Conservation (phyloP, 208 protist genomes). For the Endotrypanum monterogeii region DNA sequence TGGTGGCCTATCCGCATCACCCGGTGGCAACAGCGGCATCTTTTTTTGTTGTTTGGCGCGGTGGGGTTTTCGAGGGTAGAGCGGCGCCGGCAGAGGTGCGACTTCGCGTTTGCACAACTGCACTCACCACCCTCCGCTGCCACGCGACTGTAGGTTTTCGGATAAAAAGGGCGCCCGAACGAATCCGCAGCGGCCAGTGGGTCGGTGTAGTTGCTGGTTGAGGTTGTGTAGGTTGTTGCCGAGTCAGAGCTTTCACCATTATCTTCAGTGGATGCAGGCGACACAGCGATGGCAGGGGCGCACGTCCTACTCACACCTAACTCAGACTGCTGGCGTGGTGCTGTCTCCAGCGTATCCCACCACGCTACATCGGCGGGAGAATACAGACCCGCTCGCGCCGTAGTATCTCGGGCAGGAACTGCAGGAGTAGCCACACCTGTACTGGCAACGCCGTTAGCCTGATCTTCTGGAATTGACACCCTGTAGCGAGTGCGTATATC, state of each 20-base stretch:
- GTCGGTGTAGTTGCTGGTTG: constrained; percentile 32
- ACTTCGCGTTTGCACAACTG: neutral
- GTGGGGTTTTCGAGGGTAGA: neutral
- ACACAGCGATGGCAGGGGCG: no score
- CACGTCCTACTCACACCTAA: neutral
- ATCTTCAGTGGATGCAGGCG: constrained; percentile 22
- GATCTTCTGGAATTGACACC: neutral
- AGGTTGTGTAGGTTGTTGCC: constrained; percentile 74
- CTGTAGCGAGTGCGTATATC: neutral
- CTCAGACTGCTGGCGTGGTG: neutral
- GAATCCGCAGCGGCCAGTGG: constrained; percentile 8
- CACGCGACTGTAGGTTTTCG: neutral
- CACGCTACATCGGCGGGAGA: constrained; percentile 58
- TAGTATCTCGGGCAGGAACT: neutral
- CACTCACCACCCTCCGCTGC: neutral
- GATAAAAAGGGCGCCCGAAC: neutral
- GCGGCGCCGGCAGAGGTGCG: neutral
- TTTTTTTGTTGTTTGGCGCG: constrained; percentile 1
- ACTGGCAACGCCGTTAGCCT: neutral
- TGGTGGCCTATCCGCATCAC: neutral
- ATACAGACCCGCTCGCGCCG: constrained; percentile 25
- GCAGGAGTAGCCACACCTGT: neutral
- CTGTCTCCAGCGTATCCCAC: constrained; percentile 56
- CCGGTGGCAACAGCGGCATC: constrained; percentile 21
- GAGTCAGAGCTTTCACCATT: constrained; percentile 49